phyloP scores from a whole-genome alignment of 2,329 filamentous ascomycete species.

The Dactylellina cionopaga region DNA sequence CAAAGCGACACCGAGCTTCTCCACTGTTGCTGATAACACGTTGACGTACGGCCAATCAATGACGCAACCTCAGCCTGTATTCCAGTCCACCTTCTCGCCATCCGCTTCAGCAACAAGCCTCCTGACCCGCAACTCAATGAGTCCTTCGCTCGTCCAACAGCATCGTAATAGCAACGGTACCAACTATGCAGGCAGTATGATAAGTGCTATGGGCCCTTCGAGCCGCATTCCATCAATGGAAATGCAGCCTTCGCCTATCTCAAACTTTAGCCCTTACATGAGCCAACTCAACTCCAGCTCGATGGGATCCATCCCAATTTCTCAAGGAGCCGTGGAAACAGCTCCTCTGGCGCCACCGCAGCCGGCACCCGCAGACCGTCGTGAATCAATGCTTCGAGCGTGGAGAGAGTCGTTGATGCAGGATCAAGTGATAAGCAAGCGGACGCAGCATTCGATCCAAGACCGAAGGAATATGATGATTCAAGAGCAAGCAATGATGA shows the following conservation, averaged over 20 bases:
- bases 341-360: conserved; percentile 46
- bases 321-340: conserved; percentile 44
- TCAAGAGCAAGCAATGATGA: conserved; percentile 71
- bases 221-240: conserved; percentile 55
- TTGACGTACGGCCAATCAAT: conserved; percentile 26
- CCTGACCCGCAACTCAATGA: conserved; percentile 28
- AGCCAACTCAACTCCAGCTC: conserved; percentile 1
- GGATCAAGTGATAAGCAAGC: conserved; percentile 66
- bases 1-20: conserved; percentile 56
- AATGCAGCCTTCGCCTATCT: conserved; percentile 36
- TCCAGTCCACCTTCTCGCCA: conserved; percentile 15
- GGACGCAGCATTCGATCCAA: conserved; percentile 64
- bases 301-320: conserved; percentile 35
- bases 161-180: conserved; percentile 50
- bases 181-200: conserved; percentile 40
- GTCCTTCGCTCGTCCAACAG: conserved; percentile 14
- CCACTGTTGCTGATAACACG: conserved; percentile 44
- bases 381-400: conserved; percentile 71
- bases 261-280: conserved; percentile 28
- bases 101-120: conserved; percentile 28
- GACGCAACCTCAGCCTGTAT: conserved; percentile 27
- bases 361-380: conserved; percentile 59
- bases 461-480: conserved; percentile 69
- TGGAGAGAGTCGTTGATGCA: conserved; percentile 75
- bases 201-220: conserved; percentile 17